These are phyloP conservation scores for Ophiostoma australiae DNA, from an alignment of 2,329 filamentous ascomycete species.

Conservation along the genomic window DNA sequence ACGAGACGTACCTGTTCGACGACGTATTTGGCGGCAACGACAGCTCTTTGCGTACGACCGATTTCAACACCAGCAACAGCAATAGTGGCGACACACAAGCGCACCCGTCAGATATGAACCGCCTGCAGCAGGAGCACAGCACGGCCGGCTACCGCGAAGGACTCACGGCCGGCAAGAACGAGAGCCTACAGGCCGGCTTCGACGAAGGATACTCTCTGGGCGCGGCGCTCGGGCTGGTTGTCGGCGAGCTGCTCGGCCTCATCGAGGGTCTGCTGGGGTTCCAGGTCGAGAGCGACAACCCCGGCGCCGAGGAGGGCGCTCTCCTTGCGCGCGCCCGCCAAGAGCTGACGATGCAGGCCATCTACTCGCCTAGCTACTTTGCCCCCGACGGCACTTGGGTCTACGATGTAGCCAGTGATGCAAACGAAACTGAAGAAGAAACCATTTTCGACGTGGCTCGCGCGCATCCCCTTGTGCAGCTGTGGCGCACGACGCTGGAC, in stretches of 20 bases:
- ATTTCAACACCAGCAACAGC: not conserved
- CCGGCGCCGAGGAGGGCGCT: slow-evolving; percentile 26
- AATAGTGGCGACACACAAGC: slow-evolving; percentile 17
- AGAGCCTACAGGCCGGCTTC: slow-evolving; percentile 78
- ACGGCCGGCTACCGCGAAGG: slow-evolving; percentile 91
- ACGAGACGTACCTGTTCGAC: slow-evolving; percentile 24
- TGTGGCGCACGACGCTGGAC: slow-evolving; percentile 51
- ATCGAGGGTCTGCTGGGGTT: slow-evolving; percentile 62
- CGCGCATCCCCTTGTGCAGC: slow-evolving; percentile 61
- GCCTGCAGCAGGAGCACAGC: slow-evolving; percentile 68
- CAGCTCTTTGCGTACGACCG: not conserved
- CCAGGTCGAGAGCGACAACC: not conserved
- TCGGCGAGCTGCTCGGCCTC: slow-evolving; percentile 70
- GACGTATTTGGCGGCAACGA: slow-evolving; percentile 28
- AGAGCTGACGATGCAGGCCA: slow-evolving; percentile 55
- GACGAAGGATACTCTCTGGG: slow-evolving; percentile 86
- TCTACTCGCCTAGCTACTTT: slow-evolving; percentile 66
- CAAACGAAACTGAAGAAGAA: slow-evolving; percentile 37
- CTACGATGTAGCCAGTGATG: slow-evolving; percentile 48
- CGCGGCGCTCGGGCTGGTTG: slow-evolving; percentile 68
- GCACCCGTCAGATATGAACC: slow-evolving; percentile 61
- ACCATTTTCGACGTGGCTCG: slow-evolving; percentile 59
- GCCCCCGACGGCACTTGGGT: slow-evolving; percentile 66
- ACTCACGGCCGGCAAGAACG: slow-evolving; percentile 67
- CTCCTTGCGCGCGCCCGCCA: slow-evolving; percentile 48